Conservation (phyloP, 2,329 filamentous ascomycete species). For the Rutstroemia sp. region DNA sequence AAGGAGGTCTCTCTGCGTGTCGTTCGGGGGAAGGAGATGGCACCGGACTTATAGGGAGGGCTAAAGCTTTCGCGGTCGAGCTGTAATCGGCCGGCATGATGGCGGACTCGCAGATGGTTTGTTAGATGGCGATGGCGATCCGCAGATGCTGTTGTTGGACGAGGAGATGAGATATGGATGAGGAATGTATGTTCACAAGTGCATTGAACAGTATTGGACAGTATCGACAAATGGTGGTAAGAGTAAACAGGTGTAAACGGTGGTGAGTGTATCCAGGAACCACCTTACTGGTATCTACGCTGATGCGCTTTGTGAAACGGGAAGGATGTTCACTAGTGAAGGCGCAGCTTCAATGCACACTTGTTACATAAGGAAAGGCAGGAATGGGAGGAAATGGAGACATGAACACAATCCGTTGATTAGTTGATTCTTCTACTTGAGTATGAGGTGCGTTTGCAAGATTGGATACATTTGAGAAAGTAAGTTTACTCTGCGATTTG, state of each 20-base stretch:
- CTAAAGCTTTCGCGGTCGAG: constrained; percentile 42
- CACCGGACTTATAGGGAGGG: constrained; percentile 36
- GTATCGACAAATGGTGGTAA: background rate
- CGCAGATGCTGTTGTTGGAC: background rate
- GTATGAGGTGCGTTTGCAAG: no score
- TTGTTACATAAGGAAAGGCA: background rate
- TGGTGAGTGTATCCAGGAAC: background rate
- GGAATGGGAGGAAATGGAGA: background rate
- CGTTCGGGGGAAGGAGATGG: constrained; percentile 38
- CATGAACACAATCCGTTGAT: background rate
- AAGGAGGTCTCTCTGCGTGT: constrained; percentile 39
- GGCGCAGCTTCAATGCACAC: background rate
- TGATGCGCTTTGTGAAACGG: constrained; percentile 6
- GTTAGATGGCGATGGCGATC: background rate
- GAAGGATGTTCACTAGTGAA: background rate
- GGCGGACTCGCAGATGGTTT: background rate
- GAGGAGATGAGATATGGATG: background rate
- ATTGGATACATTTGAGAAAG: no score
- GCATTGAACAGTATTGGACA: background rate
- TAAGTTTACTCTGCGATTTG: no score
- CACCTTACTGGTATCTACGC: background rate
- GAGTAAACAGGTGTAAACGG: background rate
- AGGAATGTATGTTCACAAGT: background rate
- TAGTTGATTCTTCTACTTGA: no score
- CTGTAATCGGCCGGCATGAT: constrained; percentile 45